Evolutionary conservation across 1,284 basidiomycete species (phyloP), one percentile per base, ranked within the genome.

Genomic region (Puccinia coronata): DNA sequence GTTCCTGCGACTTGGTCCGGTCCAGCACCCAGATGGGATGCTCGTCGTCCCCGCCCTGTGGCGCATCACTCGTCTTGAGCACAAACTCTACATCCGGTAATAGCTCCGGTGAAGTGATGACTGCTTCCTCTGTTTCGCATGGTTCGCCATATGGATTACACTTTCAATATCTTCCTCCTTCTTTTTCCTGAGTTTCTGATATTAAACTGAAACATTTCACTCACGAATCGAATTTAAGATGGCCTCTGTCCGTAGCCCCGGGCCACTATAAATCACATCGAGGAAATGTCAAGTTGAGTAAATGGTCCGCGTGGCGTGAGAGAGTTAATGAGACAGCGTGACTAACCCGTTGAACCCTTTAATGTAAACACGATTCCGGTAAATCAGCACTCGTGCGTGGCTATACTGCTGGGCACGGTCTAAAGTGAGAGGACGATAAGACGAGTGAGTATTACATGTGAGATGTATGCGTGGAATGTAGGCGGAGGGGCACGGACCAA

Each of bases 71-170:
- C 65, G 84, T 82, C 34, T 82, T 82, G 23, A 86, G 69, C 61
- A 84, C 85, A 61, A 86, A 86, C 82, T 86, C 85, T n/a, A 84
- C 83, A 79, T 86, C 84, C 3, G 85, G 85, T 51, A 86, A 67
- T 63, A 80, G 82, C 75, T 86, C 85, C 18, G 83, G 76, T 9
- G 83, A 74, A 0, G 82, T 83, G 12, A 82, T 80, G 18, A 85
- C 84, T 20, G 82, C 73, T 74, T 84, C 83, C 78, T 83, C 82
- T 39, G 84, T 5, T 5, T 25, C 23, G n/a, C 2, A 23, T 55
- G 20, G 11, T 55, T 55, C n/a, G 25, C 14, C n/a, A n/a, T n/a
- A n/a, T n/a, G n/a, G n/a, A n/a, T 69, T 69, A 39, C 39, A 39
- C 25, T 6, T 47, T 25, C 28, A 57, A 28, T 57, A 18, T 23